Percentiles rank a stretch among this genome's conserved stretches.
Conservation (phyloP, 164 flowering plant species). For the Piper longum region DNA sequence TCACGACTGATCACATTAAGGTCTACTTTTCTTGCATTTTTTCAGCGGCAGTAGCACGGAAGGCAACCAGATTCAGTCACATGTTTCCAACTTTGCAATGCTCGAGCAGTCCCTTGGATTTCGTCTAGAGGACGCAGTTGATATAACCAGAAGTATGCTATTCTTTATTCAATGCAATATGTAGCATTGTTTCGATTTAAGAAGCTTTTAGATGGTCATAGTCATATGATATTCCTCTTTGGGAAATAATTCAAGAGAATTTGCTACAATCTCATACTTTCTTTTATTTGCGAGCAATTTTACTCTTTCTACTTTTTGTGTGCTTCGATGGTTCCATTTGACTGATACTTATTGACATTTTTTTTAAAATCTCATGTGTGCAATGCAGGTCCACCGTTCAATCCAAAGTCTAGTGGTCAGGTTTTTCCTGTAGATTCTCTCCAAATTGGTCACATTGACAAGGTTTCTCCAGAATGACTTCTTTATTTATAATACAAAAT, state of each 20-base stretch:
- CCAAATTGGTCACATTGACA: slow-evolving; percentile 32
- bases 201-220: not conserved
- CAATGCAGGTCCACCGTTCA: slow-evolving; percentile 23
- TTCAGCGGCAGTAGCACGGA: slow-evolving; percentile 10
- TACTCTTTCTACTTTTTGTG: too few species aligned
- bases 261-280: too few species aligned
- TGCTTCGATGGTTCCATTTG: not conserved
- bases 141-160: slow-evolving; percentile 37
- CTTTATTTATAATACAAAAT: too few species aligned
- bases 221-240: too few species aligned
- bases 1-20: too few species aligned
- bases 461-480: slow-evolving; percentile 21
- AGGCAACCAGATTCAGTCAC: slow-evolving; percentile 10
- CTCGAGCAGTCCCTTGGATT: slow-evolving; percentile 52
- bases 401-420: slow-evolving; percentile 30
- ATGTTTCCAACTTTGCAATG: slow-evolving; percentile 31
- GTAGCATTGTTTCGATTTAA: not conserved
- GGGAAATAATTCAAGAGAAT: too few species aligned
- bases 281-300: too few species aligned
- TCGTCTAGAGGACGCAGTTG: slow-evolving; percentile 43
- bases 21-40: not conserved
- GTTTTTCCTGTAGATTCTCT: slow-evolving; percentile 21
- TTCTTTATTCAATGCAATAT: not conserved
- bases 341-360: not conserved
- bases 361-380: slow-evolving; percentile 1